These are phyloP conservation scores for Penicillium sp. DNA, from an alignment of 2,329 filamentous ascomycete species.

Conservation along the genomic window DNA sequence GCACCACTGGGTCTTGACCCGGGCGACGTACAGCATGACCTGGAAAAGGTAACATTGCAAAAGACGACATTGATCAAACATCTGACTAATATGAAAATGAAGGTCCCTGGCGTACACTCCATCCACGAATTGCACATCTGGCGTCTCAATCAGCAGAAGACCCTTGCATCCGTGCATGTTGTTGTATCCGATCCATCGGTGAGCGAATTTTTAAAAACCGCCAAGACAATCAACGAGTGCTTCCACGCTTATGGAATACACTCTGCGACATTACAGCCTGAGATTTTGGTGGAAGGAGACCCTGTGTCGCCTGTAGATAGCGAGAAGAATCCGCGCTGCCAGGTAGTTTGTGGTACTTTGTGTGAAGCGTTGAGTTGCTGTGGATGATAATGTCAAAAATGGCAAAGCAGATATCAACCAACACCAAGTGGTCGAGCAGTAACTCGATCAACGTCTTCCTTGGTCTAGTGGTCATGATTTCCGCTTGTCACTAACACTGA, in stretches of 20 bases:
- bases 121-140: conserved; percentile 77
- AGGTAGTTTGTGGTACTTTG: conserved; percentile 56
- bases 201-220: conserved; percentile 62
- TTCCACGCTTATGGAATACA: conserved; percentile 76
- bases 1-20: conserved; percentile 64
- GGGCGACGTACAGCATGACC: conserved; percentile 68
- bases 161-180: conserved; percentile 71
- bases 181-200: conserved; percentile 64
- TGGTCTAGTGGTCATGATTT: conserved; percentile 48
- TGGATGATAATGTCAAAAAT: conserved; percentile 28
- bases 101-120: conserved; percentile 69
- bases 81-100: conserved; percentile 15
- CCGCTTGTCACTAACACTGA: conserved; percentile 40
- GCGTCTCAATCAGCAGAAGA: conserved; percentile 71
- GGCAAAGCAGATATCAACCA: conserved; percentile 16
- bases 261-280: conserved; percentile 72
- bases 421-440: conserved; percentile 31
- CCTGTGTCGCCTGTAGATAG: conserved; percentile 9
- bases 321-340: conserved; percentile 47
- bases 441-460: conserved; percentile 31
- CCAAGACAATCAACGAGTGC: conserved; percentile 68
- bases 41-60: conserved; percentile 61
- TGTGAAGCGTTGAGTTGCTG: conserved; percentile 61
- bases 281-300: conserved; percentile 43
- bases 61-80: neutral